Percentiles rank a stretch among this genome's conserved stretches.
These are phyloP conservation scores for Scytalidium sp. DNA, from an alignment of 2,329 filamentous ascomycete genomes.

Conservation along the genomic window DNA sequence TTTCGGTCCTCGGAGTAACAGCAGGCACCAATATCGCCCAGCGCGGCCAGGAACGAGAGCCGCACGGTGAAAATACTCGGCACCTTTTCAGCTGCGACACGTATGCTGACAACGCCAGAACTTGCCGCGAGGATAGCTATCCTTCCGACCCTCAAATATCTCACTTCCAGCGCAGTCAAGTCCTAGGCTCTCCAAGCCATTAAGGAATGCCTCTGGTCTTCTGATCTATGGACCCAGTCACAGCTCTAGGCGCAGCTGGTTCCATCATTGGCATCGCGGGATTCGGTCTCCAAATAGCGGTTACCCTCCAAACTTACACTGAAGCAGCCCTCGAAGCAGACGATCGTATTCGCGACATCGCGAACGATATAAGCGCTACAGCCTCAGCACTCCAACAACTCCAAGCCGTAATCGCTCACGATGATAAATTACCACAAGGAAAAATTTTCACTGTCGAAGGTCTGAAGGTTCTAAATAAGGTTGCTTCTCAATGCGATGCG, in stretches of 20 bases:
- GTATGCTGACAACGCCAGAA: background rate
- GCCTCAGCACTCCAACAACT: background rate
- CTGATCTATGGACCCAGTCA: conserved; percentile 6
- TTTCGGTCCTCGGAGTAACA: background rate
- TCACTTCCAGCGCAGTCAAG: background rate
- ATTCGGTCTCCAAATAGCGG: conserved; percentile 2
- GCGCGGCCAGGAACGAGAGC: background rate
- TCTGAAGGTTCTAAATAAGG: background rate
- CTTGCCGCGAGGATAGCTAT: background rate
- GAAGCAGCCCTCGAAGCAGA: background rate
- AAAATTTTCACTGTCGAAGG: background rate
- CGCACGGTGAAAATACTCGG: background rate
- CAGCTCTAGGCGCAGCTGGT: conserved; percentile 4
- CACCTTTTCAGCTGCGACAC: background rate
- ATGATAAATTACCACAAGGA: background rate
- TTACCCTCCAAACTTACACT: background rate
- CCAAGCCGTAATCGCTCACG: background rate
- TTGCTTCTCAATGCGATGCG: background rate
- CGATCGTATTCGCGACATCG: background rate
- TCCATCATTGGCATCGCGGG: conserved; percentile 5
- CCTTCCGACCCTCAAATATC: background rate
- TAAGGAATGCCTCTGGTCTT: background rate
- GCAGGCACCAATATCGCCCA: background rate
- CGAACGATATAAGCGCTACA: background rate
- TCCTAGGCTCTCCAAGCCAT: background rate